Conservation (phyloP, 2,329 filamentous ascomycete species). For the Colletotrichum higginsianum region DNA sequence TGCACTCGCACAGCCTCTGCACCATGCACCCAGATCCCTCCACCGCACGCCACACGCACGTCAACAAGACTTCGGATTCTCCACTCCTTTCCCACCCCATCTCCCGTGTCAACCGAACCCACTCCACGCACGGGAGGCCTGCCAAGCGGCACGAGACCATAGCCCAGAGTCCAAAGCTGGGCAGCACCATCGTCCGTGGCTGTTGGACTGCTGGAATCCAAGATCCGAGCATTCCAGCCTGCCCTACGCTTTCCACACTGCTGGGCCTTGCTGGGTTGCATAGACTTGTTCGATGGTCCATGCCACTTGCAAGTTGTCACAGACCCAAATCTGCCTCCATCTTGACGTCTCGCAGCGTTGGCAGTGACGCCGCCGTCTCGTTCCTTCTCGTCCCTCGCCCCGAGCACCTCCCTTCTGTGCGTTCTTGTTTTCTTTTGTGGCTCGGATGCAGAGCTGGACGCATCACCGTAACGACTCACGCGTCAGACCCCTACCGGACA, state of each 20-base stretch:
- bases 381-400: conserved; percentile 9
- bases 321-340: neutral
- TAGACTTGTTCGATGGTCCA: neutral
- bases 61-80: conserved; percentile 7
- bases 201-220: neutral
- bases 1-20: conserved; percentile 9
- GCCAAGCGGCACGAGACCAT: neutral
- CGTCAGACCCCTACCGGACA: conserved; percentile 24
- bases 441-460: conserved; percentile 15
- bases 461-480: conserved; percentile 22
- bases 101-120: conserved; percentile 3
- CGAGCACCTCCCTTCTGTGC: neutral
- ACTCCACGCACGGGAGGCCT: conserved; percentile 3
- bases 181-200: neutral
- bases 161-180: neutral
- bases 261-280: neutral
- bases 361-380: conserved; percentile 6
- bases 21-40: neutral
- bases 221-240: conserved; percentile 1
- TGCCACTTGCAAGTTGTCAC: neutral
- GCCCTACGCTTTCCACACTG: neutral
- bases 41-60: neutral
- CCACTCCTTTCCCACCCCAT: conserved; percentile 18
- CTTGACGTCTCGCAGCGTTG: neutral
- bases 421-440: neutral